Percentiles rank a stretch among this genome's conserved stretches.
Conservation (phyloP, 108 stramenopile species). For the Fragilaria radians region DNA sequence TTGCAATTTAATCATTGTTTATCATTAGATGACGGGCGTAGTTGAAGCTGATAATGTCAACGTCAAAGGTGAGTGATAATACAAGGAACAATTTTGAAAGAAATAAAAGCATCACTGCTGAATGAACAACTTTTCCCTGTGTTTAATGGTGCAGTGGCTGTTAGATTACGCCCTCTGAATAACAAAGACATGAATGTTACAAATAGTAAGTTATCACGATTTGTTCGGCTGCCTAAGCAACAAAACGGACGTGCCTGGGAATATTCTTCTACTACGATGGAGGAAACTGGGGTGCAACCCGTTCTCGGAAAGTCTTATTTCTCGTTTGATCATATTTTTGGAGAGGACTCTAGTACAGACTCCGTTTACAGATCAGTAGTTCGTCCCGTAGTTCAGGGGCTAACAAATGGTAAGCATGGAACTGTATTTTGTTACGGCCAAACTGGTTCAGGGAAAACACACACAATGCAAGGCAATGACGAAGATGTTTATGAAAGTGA, state of each 20-base stretch:
- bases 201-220: neutral
- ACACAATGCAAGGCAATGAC: constrained; percentile 83
- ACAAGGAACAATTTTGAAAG: no score
- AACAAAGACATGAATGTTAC: neutral
- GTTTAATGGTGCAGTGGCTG: no score
- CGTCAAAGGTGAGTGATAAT: no score
- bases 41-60: no score
- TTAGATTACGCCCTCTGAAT: neutral
- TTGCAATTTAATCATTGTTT: no score
- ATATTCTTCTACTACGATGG: neutral
- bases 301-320: neutral
- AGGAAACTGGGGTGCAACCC: neutral
- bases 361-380: neutral
- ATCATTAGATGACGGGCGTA: no score
- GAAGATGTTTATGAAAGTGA: constrained; percentile 23
- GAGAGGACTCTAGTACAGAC: neutral
- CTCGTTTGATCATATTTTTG: constrained; percentile 4
- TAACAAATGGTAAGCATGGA: constrained; percentile 40
- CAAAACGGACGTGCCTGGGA: neutral
- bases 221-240: neutral
- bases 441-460: constrained; percentile 90
- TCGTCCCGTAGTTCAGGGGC: neutral
- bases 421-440: constrained; percentile 99
- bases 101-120: no score
- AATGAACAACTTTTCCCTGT: no score